These are phyloP conservation scores for Ambrosia trifida DNA, from an alignment of 129 eudicot species.

Conservation along the genomic window DNA sequence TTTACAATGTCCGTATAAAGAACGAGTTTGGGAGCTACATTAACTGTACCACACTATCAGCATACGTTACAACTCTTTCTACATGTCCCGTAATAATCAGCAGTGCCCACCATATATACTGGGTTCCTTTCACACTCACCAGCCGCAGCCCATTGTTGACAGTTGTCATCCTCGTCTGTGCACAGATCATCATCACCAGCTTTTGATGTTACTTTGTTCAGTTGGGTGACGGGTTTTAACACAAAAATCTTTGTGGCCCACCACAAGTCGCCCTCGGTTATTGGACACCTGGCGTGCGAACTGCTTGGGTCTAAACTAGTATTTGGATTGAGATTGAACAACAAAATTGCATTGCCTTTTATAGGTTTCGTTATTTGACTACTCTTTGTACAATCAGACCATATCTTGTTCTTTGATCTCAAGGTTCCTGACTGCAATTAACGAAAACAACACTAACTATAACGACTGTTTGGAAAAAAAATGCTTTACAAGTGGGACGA, in stretches of 20 bases:
- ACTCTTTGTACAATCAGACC: conserved; percentile 55
- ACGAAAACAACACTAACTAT: neutral
- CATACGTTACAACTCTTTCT: conserved; percentile 88
- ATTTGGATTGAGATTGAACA: conserved; percentile 73
- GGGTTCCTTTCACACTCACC: conserved; percentile 89
- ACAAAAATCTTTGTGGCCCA: conserved; percentile 63
- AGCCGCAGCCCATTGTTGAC: conserved; percentile 73
- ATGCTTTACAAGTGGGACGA: too few relatives aligned
- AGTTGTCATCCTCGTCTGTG: conserved; percentile 76
- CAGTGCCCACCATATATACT: conserved; percentile 78
- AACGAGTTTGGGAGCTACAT: neutral
- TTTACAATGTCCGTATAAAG: neutral
- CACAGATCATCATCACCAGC: conserved; percentile 44
- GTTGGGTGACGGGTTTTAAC: conserved; percentile 25
- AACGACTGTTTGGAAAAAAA: neutral
- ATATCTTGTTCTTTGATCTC: conserved; percentile 41
- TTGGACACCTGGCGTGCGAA: conserved; percentile 68
- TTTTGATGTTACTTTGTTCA: conserved; percentile 11
- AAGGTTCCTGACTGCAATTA: conserved; percentile 37
- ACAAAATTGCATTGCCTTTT: conserved; percentile 73
- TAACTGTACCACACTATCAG: conserved; percentile 26
- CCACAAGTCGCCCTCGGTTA: conserved; percentile 76
- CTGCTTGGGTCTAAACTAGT: conserved; percentile 64
- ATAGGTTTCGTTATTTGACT: conserved; percentile 49
- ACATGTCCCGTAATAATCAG: conserved; percentile 88